Conservation (phyloP, 225 moss, liverwort and hornwort species). For the Sphagnum contortum region DNA sequence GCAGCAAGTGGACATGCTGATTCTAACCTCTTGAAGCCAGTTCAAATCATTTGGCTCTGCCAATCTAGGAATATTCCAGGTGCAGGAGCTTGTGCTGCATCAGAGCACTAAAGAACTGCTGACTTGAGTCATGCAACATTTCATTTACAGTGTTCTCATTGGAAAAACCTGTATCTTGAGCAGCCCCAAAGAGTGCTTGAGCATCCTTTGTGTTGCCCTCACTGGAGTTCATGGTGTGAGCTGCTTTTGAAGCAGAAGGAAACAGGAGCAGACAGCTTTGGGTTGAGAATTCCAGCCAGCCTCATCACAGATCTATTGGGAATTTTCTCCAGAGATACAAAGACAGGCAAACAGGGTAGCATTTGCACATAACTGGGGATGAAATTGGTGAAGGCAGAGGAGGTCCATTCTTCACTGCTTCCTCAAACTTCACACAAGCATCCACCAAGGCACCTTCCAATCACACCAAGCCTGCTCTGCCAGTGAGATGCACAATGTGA, state of each 20-base stretch:
- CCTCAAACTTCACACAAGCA: conserved; percentile 42
- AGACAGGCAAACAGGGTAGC: conserved; percentile 25
- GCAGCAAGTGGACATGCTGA: too few relatives aligned
- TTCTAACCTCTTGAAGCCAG: too few relatives aligned
- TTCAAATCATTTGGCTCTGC: too few relatives aligned
- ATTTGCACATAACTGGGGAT: conserved; percentile 28
- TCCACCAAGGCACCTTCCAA: conserved; percentile 41
- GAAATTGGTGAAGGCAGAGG: conserved; percentile 54
- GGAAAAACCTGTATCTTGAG: conserved; percentile 33
- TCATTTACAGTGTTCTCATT: conserved; percentile 91
- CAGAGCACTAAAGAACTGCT: conserved; percentile 36
- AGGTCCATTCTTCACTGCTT: conserved; percentile 58
- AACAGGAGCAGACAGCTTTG: conserved; percentile 53
- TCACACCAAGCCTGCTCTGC: conserved; percentile 31
- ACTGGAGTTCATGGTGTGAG: too few relatives aligned
- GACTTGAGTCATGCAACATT: conserved; percentile 85
- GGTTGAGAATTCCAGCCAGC: conserved; percentile 8
- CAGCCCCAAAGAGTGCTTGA: too few relatives aligned
- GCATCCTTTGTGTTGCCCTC: too few relatives aligned
- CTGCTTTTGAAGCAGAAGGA: too few relatives aligned
- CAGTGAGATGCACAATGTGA: conserved; percentile 38
- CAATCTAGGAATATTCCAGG: too few relatives aligned
- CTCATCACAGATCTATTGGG: conserved; percentile 1
- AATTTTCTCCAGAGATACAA: conserved; percentile 11
- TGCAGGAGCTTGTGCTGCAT: conserved; percentile 2